phyloP scores from a whole-genome alignment of 1,284 basidiomycete species.

The Rhodotorula sp. region DNA sequence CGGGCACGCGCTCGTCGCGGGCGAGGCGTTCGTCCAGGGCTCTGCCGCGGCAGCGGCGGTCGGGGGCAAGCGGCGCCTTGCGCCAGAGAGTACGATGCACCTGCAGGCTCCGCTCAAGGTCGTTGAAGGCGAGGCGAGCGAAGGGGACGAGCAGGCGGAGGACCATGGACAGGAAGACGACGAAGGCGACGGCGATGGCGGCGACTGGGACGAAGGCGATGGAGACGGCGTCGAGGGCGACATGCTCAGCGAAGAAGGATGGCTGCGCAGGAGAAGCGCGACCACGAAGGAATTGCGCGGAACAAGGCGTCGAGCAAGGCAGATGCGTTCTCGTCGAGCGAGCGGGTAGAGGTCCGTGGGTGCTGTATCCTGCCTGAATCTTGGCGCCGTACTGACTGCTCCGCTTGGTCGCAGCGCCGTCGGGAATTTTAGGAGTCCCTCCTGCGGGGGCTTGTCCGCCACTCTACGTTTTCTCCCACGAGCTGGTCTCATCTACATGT shows the following conservation, averaged over 20 bases:
- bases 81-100: too few relatives aligned
- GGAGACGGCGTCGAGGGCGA: not conserved
- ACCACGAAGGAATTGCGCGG: not conserved
- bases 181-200: slow-evolving; percentile 2
- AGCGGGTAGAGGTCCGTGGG: not conserved
- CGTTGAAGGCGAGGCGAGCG: not conserved
- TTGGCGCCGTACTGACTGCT: too few relatives aligned
- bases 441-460: too few relatives aligned
- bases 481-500: too few relatives aligned
- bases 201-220: not conserved
- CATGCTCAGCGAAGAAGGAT: not conserved
- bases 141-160: not conserved
- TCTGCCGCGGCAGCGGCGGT: not conserved
- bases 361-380: too few relatives aligned
- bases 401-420: too few relatives aligned
- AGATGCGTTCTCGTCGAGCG: too few relatives aligned
- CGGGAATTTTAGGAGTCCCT: too few relatives aligned
- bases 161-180: not conserved
- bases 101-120: too few relatives aligned
- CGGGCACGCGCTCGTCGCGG: not conserved
- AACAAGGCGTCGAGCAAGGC: too few relatives aligned
- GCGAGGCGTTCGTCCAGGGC: not conserved
- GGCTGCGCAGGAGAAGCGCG: not conserved
- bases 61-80: not conserved
- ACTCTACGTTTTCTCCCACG: too few relatives aligned